Evolutionary conservation across 140 eudicot genomes (phyloP), one percentile per base, ranked within the genome.

Genomic region (Senecio squalidus): DNA sequence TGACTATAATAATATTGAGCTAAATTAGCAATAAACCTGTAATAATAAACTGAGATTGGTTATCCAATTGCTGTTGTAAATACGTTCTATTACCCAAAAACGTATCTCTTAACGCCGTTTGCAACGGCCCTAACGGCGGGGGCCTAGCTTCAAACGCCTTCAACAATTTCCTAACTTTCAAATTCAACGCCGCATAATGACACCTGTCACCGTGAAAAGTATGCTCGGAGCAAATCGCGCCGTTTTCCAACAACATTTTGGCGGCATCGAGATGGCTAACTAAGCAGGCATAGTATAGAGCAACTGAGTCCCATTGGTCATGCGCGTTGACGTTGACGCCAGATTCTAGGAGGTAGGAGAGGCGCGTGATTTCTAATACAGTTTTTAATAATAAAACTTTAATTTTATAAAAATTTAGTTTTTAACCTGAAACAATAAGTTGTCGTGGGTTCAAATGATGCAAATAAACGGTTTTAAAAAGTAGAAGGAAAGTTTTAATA

Each of bases 201-300:
- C 96, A 92, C n/a, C 98, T 65, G 40, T 92, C 98, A 3, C 98
- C 98, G 33, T 92, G 96, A 55, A 92, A 92, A 2, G 98, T 92
- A 23, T 92, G 98, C 47, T 92, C 96, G 20, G 84, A 75, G 66
- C 98, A 92, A 43, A 92, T 87, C 2, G 98, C 95, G 4, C 98
- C 98, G 50, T 58, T 75, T 66, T 92, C 95, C 5, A 91, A 76
- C 66, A 91, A 50, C 86, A 91, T 77, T 62, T 82, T 65, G 6
- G 94, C 98, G 22, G 92, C 95, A 5, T 91, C 98, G 9, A 92
- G 76, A 59, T 92, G 98, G 0, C 96, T 96, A 16, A 89, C 96
- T 9, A 92, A 70, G 64, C 98, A 92, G 23, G 98, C 95, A 55
- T 92, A 92, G 52, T 92, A 92, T 3, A 92, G 71, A 1, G 98